A percentile compares a stretch with the other conserved stretches of the same genome.
Evolutionary conservation across 2,329 filamentous ascomycete species (phyloP).

Genomic region (Ophiostoma perfectum): DNA sequence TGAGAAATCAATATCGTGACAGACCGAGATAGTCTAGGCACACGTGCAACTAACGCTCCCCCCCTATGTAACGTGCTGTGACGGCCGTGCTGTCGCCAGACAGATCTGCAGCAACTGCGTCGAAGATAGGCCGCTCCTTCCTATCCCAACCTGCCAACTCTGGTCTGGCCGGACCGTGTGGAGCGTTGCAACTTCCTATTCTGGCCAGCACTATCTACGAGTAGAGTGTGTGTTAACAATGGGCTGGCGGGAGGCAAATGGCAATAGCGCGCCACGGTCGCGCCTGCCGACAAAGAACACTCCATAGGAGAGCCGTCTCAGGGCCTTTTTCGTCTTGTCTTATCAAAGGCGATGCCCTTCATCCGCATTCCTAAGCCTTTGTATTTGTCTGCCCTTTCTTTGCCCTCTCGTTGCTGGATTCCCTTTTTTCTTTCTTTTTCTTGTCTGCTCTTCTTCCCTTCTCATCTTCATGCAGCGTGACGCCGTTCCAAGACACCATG

Average conservation of each 20-base stretch:
- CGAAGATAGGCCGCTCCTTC: not conserved
- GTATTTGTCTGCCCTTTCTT: not conserved
- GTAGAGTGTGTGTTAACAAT: not conserved
- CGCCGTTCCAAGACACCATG: constrained; percentile 4
- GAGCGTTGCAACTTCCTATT: constrained; percentile 3
- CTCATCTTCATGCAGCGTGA: not conserved
- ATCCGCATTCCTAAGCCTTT: not conserved
- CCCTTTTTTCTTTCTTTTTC: not conserved
- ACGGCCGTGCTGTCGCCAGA: not conserved
- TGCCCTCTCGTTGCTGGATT: not conserved
- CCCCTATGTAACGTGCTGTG: not conserved
- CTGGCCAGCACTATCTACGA: not conserved
- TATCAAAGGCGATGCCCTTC: not conserved
- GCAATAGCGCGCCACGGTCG: not conserved
- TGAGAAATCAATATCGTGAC: too few species aligned
- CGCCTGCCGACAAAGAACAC: constrained; percentile 6
- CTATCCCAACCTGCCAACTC: not conserved
- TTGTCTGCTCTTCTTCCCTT: not conserved
- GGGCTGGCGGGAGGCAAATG: not conserved
- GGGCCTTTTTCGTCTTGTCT: not conserved
- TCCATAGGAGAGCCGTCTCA: not conserved
- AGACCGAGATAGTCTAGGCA: too few species aligned
- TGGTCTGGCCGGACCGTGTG: not conserved
- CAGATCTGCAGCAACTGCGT: not conserved
- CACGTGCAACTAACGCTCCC: not conserved